Conservation (phyloP, 2,329 filamentous ascomycete genomes). For the Lecanicillium sp. region DNA sequence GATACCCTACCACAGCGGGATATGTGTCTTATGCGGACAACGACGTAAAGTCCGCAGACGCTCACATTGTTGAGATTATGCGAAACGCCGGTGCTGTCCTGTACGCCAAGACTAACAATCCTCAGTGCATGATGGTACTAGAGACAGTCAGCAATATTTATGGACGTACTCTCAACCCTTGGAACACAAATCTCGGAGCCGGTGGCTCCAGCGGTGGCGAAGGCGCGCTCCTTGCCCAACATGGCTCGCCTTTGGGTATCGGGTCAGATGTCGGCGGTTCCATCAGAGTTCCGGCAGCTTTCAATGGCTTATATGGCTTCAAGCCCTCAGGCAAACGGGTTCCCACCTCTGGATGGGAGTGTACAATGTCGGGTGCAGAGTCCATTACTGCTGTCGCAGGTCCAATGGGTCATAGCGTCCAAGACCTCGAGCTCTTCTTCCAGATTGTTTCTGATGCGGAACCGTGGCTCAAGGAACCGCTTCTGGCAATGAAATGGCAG, state of each 20-base stretch:
- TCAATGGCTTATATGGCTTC: slow-evolving; percentile 19
- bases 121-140: slow-evolving; percentile 41
- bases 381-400: slow-evolving; percentile 30
- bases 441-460: slow-evolving; percentile 25
- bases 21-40: slow-evolving; percentile 42
- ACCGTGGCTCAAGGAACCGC: slow-evolving; percentile 22
- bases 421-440: slow-evolving; percentile 32
- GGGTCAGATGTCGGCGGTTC: slow-evolving; percentile 26
- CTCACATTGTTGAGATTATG: slow-evolving; percentile 50
- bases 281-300: slow-evolving; percentile 19
- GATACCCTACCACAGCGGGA: slow-evolving; percentile 44
- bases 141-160: slow-evolving; percentile 55
- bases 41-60: slow-evolving; percentile 42
- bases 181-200: slow-evolving; percentile 49
- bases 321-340: slow-evolving; percentile 14
- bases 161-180: slow-evolving; percentile 53
- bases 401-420: slow-evolving; percentile 27
- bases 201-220: slow-evolving; percentile 56
- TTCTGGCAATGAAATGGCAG: slow-evolving; percentile 12
- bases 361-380: slow-evolving; percentile 12
- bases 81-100: slow-evolving; percentile 54
- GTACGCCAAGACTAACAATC: slow-evolving; percentile 62
- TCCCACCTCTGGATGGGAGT: slow-evolving; percentile 10
- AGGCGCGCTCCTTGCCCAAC: slow-evolving; percentile 24
- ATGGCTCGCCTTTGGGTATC: slow-evolving; percentile 22